A percentile compares a stretch with the other conserved stretches of the same genome.
phyloP scores from a whole-genome alignment of 805 yeast species.

The Suhomyces sp. region DNA sequence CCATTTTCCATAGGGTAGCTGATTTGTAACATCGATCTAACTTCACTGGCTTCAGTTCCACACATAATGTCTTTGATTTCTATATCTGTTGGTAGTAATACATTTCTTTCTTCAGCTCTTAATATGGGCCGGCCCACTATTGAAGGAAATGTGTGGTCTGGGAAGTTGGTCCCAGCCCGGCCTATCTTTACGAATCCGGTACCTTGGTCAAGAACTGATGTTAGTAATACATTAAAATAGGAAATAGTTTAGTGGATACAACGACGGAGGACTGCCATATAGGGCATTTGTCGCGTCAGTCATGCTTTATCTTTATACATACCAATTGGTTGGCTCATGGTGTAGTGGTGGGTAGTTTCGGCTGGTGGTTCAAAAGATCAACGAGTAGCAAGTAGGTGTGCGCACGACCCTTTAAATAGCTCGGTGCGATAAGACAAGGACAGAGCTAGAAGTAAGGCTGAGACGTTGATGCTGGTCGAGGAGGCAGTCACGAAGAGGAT shows the following conservation, averaged over 20 bases:
- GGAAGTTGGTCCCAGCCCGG: constrained; percentile 94
- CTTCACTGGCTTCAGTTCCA: constrained; percentile 91
- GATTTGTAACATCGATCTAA: constrained; percentile 83
- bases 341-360: not conserved
- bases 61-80: constrained; percentile 96
- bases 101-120: constrained; percentile 88
- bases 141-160: constrained; percentile 95
- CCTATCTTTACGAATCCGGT: constrained; percentile 98
- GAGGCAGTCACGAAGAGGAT: no score
- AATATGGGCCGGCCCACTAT: constrained; percentile 96
- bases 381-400: not conserved
- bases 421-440: not conserved
- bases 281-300: not conserved
- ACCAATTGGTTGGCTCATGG: constrained; percentile 27
- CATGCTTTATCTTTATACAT: constrained; percentile 12
- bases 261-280: no score
- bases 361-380: constrained; percentile 11
- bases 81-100: constrained; percentile 50
- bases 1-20: constrained; percentile 99
- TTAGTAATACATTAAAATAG: constrained; percentile 1
- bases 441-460: not conserved
- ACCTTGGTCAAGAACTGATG: constrained; percentile 90
- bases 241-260: no score
- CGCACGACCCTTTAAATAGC: not conserved
- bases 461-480: no score